Evolutionary conservation across 2,329 filamentous ascomycete species (phyloP).

Genomic region (Hypoxylon sp.): DNA sequence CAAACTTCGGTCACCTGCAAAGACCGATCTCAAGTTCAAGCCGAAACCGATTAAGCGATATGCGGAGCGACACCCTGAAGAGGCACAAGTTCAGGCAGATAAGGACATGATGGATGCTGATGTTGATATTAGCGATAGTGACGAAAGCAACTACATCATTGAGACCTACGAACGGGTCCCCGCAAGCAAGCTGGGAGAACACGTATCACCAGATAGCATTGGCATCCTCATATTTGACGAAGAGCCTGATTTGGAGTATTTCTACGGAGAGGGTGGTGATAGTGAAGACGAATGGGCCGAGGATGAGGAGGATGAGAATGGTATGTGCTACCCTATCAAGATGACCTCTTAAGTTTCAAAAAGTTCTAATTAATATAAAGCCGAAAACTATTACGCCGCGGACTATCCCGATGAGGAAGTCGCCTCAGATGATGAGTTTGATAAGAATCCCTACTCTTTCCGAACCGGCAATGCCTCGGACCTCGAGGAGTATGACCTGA

Average conservation of each 20-base stretch:
- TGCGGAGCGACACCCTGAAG: constrained; percentile 67
- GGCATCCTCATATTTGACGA: constrained; percentile 69
- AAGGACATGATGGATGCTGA: constrained; percentile 50
- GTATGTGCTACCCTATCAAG: constrained; percentile 53
- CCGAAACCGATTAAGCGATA: constrained; percentile 69
- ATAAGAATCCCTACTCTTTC: constrained; percentile 67
- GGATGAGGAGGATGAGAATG: constrained; percentile 76
- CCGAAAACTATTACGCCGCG: constrained; percentile 82
- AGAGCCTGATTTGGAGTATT: constrained; percentile 70
- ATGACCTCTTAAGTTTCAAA: background rate
- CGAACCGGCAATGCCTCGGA: constrained; percentile 67
- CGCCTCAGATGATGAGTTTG: constrained; percentile 76
- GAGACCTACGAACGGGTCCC: constrained; percentile 75
- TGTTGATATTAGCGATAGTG: constrained; percentile 57
- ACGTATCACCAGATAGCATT: constrained; percentile 64
- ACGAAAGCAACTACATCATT: constrained; percentile 72
- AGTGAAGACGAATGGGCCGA: constrained; percentile 70
- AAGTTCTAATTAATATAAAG: constrained; percentile 54
- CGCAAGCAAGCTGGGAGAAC: constrained; percentile 61
- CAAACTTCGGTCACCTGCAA: constrained; percentile 48
- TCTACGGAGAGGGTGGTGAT: constrained; percentile 72
- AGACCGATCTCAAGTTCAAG: constrained; percentile 60
- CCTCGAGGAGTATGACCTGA: constrained; percentile 65
- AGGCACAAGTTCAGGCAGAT: constrained; percentile 45
- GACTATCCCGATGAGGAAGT: constrained; percentile 87